Evolutionary conservation across 2,329 filamentous ascomycete genomes (phyloP).

Genomic region (Rhynchosporium secalis): DNA sequence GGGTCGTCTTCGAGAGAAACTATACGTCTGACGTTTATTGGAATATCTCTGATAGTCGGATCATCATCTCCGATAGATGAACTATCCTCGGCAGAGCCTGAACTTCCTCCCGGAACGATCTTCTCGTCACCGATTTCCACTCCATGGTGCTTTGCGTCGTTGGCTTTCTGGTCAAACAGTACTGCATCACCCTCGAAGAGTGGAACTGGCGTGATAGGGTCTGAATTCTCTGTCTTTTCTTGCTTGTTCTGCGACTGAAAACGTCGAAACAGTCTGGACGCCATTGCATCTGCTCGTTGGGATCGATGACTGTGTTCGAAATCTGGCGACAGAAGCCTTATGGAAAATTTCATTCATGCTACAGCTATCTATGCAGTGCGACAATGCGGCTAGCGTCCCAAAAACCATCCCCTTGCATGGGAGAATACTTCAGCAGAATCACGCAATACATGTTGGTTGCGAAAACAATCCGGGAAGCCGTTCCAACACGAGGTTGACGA

Average conservation of each 20-base stretch:
- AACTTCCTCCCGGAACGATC: background rate
- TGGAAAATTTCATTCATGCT: no score
- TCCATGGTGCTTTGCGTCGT: background rate
- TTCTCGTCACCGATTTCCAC: background rate
- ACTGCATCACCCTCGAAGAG: constrained; percentile 1
- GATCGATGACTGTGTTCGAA: background rate
- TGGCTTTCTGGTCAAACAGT: background rate
- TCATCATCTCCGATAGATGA: constrained; percentile 40
- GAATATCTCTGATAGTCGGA: constrained; percentile 53
- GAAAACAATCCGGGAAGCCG: no score
- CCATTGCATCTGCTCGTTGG: background rate
- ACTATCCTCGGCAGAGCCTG: background rate
- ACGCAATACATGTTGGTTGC: no score
- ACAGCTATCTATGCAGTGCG: no score
- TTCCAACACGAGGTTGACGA: no score
- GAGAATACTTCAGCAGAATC: no score
- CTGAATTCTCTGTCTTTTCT: background rate
- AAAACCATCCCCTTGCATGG: no score
- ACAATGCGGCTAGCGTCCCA: no score
- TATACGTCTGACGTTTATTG: constrained; percentile 55
- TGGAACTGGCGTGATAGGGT: background rate
- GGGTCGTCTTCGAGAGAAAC: constrained; percentile 60
- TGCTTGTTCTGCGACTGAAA: background rate
- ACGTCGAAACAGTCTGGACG: background rate
- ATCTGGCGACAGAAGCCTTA: no score